Evolutionary conservation across 78 protist species (phyloP), one percentile per base, ranked within the genome.

Genomic region (Ministeria vibrans): DNA sequence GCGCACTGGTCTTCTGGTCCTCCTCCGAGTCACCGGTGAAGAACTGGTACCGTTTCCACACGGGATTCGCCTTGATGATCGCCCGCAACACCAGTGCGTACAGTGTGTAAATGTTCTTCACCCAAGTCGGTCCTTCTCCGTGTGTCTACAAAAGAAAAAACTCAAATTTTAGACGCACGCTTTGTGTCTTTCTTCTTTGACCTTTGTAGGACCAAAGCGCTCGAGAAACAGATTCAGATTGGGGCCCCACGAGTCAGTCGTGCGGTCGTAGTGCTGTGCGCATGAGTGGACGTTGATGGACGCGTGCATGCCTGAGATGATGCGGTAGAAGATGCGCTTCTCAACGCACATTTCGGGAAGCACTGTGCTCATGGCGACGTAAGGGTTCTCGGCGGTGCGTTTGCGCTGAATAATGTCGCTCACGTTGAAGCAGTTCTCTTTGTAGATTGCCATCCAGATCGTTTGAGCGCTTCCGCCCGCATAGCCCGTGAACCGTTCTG

Each of bases 301-400:
- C 28, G 90, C 59, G 68, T 90, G 93, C 80, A 90, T 49, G 23
- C 93, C 93, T 0, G 91, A 86, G 68, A 90, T 42, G 23, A 88
- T 28, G 28, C 86, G 80, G 75, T 80, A 86, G 49, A 90, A 82
- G 30, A 86, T 84, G 7, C 88, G 78, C 81, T 86, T 82, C 83
- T 90, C 93, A 71, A 43, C 23, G 82, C 90, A 86, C 73, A 83
- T 32, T 53, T 23, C 39, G 55, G 25, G 64, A 27, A 28, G 6
- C 2, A 5, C 46, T 32, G 41, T 75, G 46, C 15, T 23, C 44
- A 49, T 49, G 55, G 55, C n/a, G 22, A 32, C 69, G 20, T 75
- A 23, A 75, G 70, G 36, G 49, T n/a, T 53, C 61, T 75, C 46
- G 59, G 7, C 38, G 27, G 68, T 15, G 22, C 41, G 38, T 5